Evolutionary conservation across 495 filamentous ascomycete genomes (phyloP).

Genomic region (Neurospora africana): DNA sequence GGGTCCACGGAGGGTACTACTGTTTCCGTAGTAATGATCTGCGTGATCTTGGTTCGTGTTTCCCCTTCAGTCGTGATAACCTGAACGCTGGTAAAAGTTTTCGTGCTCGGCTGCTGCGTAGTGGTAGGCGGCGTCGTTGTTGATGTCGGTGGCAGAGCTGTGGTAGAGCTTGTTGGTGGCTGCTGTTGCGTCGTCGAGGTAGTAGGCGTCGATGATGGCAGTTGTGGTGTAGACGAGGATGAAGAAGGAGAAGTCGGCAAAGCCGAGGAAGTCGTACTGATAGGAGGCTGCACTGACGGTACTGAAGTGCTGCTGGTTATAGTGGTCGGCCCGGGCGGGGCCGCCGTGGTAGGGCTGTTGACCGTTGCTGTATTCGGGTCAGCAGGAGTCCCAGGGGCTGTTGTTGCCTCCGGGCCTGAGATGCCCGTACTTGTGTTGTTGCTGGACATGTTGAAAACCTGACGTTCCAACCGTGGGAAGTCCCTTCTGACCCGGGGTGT

Average conservation of each 20-base stretch:
- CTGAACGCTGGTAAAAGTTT: neutral
- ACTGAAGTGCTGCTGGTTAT: constrained; percentile 1
- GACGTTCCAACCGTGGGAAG: constrained; percentile 24
- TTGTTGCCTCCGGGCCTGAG: constrained; percentile 7
- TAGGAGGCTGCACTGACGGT: neutral
- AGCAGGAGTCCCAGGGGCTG: constrained; percentile 16
- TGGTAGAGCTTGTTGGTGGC: constrained; percentile 16
- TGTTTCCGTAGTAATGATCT: constrained; percentile 17
- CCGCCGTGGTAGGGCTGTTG: constrained; percentile 7
- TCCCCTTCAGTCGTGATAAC: constrained; percentile 9
- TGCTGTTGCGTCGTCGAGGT: constrained; percentile 3
- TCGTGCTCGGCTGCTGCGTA: neutral
- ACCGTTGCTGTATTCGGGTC: constrained; percentile 16
- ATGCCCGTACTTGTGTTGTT: constrained; percentile 30
- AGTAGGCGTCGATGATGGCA: constrained; percentile 3
- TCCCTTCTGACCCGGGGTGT: constrained; percentile 19
- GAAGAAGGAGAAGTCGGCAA: constrained; percentile 1
- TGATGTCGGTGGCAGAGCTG: constrained; percentile 16
- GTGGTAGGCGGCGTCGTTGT: constrained; percentile 15
- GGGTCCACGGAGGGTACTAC: neutral
- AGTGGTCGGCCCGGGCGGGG: constrained; percentile 1
- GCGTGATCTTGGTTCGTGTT: constrained; percentile 14
- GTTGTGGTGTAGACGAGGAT: constrained; percentile 5
- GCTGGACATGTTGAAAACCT: constrained; percentile 35
- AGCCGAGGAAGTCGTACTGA: neutral